Base-by-base conservation (phyloP, 2,329 filamentous ascomycete species). In the Aspergillus arachidicola region DNA sequence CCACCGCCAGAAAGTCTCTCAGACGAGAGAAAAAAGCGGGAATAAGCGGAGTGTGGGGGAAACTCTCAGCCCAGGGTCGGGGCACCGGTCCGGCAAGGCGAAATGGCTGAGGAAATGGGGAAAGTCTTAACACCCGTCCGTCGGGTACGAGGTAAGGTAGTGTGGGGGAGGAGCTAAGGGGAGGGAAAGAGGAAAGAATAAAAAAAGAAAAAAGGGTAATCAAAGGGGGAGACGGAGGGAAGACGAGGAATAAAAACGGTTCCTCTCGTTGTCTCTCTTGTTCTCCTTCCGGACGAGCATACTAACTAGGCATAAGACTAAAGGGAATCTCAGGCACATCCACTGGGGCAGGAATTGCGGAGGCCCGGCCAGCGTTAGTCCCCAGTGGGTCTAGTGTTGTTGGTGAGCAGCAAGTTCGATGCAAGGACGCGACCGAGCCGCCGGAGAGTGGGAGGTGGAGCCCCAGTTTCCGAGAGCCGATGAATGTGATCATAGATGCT, bases 21-120 rank as follows among this genome's bases (percentile, higher is more conserved):
- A 12, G 46, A 36, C 19, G 45, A 53, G 56, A 62, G 55, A 58
- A 50, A 58, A 34, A 58, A 34, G 60, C 64, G 64, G 69, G 68
- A 71, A 72, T 68, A 67, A 67, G 73, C 71, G 71, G 72, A 75
- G 74, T 76, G 74, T 76, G 75, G 74, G 73, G 74, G 72, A 75
- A 67, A 68, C 59, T 62, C 55, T 58, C 58, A 58, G 62, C 62
- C 68, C 66, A 67, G 63, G 68, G 69, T 72, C 70, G 73, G 73
- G 71, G 73, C 67, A 68, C 66, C 72, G 71, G 71, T 69, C 71
- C 71, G 72, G 72, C 57, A 73, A 67, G 60, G 64, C 61, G 60
- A 65, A n/a, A 65, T 57, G 50, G 55, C 68, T 63, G 63, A 55
- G 61, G 63, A 63, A 36, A 51, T 59, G 57, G 57, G 46, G 46